Percentiles rank a stretch among this genome's conserved stretches.
phyloP scores from a whole-genome alignment of 495 filamentous ascomycete genomes.

The Hyaloscypha bicolor region DNA sequence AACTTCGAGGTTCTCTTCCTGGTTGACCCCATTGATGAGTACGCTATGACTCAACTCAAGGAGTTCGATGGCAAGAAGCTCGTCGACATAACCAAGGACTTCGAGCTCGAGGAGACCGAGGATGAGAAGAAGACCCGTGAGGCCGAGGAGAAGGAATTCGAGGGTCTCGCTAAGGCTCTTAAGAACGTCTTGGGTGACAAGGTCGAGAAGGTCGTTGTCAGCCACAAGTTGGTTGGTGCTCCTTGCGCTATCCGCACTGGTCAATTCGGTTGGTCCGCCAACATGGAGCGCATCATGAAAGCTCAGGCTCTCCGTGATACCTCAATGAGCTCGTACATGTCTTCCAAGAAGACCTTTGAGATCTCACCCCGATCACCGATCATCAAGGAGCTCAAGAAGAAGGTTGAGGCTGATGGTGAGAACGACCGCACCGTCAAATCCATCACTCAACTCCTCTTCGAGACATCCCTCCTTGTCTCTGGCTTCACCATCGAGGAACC shows the following conservation, averaged over 20 bases:
- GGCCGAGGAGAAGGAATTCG: constrained; percentile 96
- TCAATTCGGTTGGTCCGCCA: constrained; percentile 99
- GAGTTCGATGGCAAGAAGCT: constrained; percentile 99
- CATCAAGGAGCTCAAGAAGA: constrained; percentile 98
- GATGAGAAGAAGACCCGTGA: constrained; percentile 98
- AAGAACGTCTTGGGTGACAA: constrained; percentile 99
- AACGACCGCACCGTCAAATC: constrained; percentile 97
- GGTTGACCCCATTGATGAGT: constrained; percentile 99
- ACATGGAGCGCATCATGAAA: constrained; percentile 99
- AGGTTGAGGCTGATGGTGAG: constrained; percentile 97
- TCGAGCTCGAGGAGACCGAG: constrained; percentile 99
- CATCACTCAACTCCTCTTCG: constrained; percentile 95
- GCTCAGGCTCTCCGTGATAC: constrained; percentile 99
- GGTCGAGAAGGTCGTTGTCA: constrained; percentile 99
- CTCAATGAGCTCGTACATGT: constrained; percentile 99
- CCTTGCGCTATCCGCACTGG: constrained; percentile 99
- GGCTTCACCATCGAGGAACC: constrained; percentile 99
- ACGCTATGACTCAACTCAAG: constrained; percentile 99
- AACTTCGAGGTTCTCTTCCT: constrained; percentile 99
- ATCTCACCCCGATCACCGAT: constrained; percentile 98
- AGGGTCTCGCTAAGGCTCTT: constrained; percentile 87
- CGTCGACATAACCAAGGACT: constrained; percentile 99
- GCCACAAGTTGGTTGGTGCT: constrained; percentile 93
- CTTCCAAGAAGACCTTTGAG: constrained; percentile 99
- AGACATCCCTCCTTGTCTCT: constrained; percentile 97